Percentiles rank a stretch among this genome's conserved stretches.
Evolutionary conservation across 495 filamentous ascomycete species (phyloP).

Genomic region (Penicillium simplicissimum): DNA sequence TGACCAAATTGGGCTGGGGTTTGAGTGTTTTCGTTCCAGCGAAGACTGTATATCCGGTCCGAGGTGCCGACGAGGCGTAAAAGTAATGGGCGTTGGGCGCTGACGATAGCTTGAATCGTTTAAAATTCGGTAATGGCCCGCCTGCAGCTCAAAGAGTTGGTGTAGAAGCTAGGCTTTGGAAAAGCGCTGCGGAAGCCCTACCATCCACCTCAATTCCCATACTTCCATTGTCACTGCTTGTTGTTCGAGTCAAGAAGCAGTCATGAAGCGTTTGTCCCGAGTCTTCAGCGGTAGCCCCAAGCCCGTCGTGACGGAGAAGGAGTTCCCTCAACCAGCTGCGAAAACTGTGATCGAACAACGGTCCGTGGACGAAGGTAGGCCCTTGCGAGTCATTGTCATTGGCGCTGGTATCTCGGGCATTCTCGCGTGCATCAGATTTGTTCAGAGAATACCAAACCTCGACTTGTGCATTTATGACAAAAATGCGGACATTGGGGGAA

Average conservation of each 20-base stretch:
- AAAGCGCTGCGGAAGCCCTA: neutral
- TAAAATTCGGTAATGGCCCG: slow-evolving; percentile 2
- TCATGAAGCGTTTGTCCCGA: slow-evolving; percentile 21
- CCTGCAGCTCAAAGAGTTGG: neutral
- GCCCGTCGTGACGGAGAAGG: neutral
- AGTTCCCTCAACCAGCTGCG: neutral
- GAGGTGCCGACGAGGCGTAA: neutral
- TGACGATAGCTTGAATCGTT: neutral
- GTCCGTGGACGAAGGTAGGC: slow-evolving; percentile 57
- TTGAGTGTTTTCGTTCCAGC: neutral
- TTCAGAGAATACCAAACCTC: slow-evolving; percentile 56
- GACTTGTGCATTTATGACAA: slow-evolving; percentile 76
- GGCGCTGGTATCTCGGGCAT: slow-evolving; percentile 69
- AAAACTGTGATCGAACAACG: slow-evolving; percentile 41
- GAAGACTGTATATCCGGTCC: neutral
- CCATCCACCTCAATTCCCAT: neutral
- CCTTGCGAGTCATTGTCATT: slow-evolving; percentile 60
- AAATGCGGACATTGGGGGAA: slow-evolving; percentile 70
- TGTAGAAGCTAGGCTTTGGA: neutral
- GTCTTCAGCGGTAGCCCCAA: slow-evolving; percentile 13
- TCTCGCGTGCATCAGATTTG: slow-evolving; percentile 59
- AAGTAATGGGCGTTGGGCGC: neutral
- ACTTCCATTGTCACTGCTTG: neutral
- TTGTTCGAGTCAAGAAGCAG: neutral
- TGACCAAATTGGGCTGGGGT: neutral